Percentiles rank a stretch among this genome's conserved stretches.
These are phyloP conservation scores for Tetracladium maxilliforme DNA, from an alignment of 2,329 filamentous ascomycete species.

Conservation along the genomic window DNA sequence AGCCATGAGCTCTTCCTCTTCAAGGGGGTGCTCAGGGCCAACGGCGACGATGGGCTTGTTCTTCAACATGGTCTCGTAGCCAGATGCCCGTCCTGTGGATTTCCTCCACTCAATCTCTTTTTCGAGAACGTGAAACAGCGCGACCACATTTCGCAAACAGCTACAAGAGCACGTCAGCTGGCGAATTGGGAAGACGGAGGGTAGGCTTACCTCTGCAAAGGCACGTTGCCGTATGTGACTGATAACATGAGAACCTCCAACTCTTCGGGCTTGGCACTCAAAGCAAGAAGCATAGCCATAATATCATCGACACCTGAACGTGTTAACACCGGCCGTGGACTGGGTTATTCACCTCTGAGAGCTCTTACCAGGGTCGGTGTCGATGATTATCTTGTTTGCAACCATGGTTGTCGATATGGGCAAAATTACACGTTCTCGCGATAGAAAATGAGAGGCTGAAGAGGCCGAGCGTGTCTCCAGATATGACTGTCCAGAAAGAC, in stretches of 20 bases:
- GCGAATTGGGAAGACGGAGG: not conserved
- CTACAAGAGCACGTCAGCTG: constrained; percentile 22
- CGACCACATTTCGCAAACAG: constrained; percentile 77
- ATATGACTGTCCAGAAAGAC: no score
- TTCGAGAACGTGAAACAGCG: constrained; percentile 82
- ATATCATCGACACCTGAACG: constrained; percentile 86
- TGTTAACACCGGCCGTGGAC: constrained; percentile 3
- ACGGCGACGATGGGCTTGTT: constrained; percentile 75
- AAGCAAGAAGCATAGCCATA: constrained; percentile 72
- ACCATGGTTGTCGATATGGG: no score
- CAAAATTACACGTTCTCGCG: no score
- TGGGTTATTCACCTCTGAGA: constrained; percentile 2
- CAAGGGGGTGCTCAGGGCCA: constrained; percentile 72
- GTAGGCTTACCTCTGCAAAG: constrained; percentile 54
- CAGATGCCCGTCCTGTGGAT: constrained; percentile 46
- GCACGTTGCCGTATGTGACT: constrained; percentile 87
- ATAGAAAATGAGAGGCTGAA: no score
- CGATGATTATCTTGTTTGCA: constrained; percentile 83
- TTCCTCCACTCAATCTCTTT: constrained; percentile 78
- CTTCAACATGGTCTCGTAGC: constrained; percentile 58
- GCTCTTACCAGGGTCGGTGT: constrained; percentile 70
- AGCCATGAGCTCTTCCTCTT: constrained; percentile 65
- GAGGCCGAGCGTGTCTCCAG: no score
- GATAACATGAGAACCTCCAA: constrained; percentile 76
- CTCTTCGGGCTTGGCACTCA: constrained; percentile 70